Conservation (phyloP, 1,284 basidiomycete genomes). For the Ustanciosporium gigantosporum region DNA sequence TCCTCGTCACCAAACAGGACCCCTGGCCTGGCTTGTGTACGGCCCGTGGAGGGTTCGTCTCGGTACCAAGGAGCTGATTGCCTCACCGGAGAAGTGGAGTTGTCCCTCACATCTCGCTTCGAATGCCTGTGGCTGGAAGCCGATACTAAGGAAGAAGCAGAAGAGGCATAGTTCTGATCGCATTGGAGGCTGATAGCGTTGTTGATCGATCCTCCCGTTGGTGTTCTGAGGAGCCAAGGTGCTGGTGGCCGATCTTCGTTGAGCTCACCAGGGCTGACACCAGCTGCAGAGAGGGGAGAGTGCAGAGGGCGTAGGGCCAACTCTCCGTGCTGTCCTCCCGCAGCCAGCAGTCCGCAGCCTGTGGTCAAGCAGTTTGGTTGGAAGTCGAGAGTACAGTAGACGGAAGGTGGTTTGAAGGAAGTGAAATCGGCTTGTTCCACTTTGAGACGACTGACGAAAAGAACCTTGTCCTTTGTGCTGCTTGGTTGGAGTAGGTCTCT, state of each 20-base stretch:
- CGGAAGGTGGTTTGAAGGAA: slow-evolving; percentile 59
- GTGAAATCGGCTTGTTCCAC: slow-evolving; percentile 44
- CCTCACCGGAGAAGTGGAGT: neutral
- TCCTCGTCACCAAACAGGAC: slow-evolving; percentile 29
- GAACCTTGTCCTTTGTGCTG: slow-evolving; percentile 27
- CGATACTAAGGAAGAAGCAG: slow-evolving; percentile 1
- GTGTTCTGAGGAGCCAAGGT: slow-evolving; percentile 63
- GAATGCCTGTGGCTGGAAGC: neutral
- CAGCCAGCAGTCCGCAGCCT: slow-evolving; percentile 70
- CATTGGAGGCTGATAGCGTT: slow-evolving; percentile 70
- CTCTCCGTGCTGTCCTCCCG: slow-evolving; percentile 79
- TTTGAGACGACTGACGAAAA: slow-evolving; percentile 42
- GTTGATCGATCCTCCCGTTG: slow-evolving; percentile 74
- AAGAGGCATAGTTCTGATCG: slow-evolving; percentile 8
- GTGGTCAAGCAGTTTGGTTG: slow-evolving; percentile 67
- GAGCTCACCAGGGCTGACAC: slow-evolving; percentile 5
- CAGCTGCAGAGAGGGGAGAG: slow-evolving; percentile 5
- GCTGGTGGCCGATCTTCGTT: slow-evolving; percentile 21
- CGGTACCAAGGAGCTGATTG: slow-evolving; percentile 13
- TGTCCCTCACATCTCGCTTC: slow-evolving; percentile 12
- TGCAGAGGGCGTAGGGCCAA: slow-evolving; percentile 71
- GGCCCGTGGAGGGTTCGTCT: slow-evolving; percentile 12
- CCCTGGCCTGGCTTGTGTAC: slow-evolving; percentile 11
- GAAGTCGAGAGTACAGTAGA: slow-evolving; percentile 73
- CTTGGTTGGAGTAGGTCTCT: slow-evolving; percentile 44